A percentile compares a stretch with the other conserved stretches of the same genome.
phyloP scores from a whole-genome alignment of 768 basidiomycete species.

The Mycena vulgaris region DNA sequence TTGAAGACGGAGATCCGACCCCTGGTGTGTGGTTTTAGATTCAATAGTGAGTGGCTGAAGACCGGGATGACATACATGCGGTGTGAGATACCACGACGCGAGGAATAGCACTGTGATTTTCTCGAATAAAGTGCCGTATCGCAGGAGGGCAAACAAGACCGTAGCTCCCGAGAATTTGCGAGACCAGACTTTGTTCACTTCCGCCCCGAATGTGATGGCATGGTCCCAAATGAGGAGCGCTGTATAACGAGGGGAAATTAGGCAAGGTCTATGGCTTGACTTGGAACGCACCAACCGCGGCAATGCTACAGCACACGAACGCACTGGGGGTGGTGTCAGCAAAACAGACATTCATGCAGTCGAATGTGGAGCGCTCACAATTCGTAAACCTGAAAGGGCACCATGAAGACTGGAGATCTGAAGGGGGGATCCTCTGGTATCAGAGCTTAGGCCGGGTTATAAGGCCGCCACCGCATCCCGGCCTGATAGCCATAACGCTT shows the following conservation, averaged over 20 bases:
- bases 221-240: conserved; percentile 52
- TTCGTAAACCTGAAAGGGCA: neutral
- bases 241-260: neutral
- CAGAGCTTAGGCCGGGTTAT: too few species aligned
- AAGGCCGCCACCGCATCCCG: too few species aligned
- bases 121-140: conserved; percentile 51
- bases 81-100: conserved; percentile 52
- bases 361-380: neutral
- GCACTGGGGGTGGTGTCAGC: conserved; percentile 35
- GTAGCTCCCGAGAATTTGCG: conserved; percentile 48
- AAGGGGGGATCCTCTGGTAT: too few species aligned
- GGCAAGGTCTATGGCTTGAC: neutral
- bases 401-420: too few species aligned
- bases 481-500: too few species aligned
- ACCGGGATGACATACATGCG: conserved; percentile 39
- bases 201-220: conserved; percentile 44
- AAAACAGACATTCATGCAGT: neutral
- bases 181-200: conserved; percentile 48
- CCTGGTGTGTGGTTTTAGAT: neutral
- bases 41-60: neutral
- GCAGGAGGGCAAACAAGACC: conserved; percentile 44
- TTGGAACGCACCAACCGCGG: conserved; percentile 44
- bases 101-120: conserved; percentile 49
- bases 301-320: conserved; percentile 51
- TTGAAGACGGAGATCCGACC: neutral